Evolutionary conservation across 495 filamentous ascomycete genomes (phyloP).

Genomic region (Aspergillus homomorphus): DNA sequence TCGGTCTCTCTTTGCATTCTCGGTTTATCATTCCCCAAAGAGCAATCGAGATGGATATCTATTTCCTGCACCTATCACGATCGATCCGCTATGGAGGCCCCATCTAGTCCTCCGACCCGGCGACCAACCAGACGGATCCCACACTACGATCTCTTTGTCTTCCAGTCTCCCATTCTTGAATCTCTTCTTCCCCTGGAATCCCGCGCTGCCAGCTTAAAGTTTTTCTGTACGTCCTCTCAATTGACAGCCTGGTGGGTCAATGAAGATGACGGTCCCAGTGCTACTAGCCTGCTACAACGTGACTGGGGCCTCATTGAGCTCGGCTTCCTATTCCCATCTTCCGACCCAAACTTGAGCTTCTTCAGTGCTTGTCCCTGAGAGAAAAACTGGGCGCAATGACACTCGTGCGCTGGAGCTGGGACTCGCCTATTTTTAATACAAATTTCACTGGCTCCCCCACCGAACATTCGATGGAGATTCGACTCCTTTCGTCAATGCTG

Average conservation of each 20-base stretch:
- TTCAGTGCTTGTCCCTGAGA: neutral
- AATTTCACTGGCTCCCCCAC: neutral
- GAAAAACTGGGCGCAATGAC: neutral
- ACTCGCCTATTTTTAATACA: neutral
- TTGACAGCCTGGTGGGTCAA: neutral
- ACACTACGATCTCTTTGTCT: neutral
- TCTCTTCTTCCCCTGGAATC: neutral
- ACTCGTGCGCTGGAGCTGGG: neutral
- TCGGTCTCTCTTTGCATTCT: neutral
- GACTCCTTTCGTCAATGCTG: neutral
- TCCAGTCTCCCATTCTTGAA: neutral
- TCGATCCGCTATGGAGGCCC: neutral
- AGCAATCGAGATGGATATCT: neutral
- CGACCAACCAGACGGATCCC: neutral
- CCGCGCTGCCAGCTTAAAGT: neutral
- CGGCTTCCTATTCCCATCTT: neutral
- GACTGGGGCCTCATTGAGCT: neutral
- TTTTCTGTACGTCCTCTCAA: neutral
- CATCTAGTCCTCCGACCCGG: neutral
- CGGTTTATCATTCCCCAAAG: neutral
- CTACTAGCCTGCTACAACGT: neutral
- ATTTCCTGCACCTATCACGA: slow-evolving; percentile 3
- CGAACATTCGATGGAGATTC: neutral
- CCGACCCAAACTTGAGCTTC: slow-evolving; percentile 6
- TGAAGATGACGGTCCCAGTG: neutral